Evolutionary conservation across 768 basidiomycete genomes (phyloP).

Genomic region (Hericium rajendrae): DNA sequence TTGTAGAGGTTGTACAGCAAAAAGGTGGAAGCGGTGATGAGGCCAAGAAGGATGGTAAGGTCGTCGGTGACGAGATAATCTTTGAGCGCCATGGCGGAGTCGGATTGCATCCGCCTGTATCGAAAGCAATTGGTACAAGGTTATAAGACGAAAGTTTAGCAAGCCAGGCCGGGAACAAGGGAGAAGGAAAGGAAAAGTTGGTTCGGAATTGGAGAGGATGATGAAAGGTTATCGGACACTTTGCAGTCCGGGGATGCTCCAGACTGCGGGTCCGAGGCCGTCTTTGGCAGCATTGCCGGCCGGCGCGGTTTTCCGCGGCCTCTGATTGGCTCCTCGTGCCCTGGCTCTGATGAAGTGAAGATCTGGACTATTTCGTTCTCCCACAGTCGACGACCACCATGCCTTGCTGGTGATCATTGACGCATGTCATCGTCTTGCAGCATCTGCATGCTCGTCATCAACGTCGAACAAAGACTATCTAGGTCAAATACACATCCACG

Average conservation of each 20-base stretch:
- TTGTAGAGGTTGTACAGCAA: slow-evolving; percentile 71
- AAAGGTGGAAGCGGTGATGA: slow-evolving; percentile 69
- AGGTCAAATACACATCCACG: not conserved
- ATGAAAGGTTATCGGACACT: not conserved
- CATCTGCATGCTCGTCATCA: no score
- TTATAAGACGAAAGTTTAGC: not conserved
- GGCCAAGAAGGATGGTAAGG: slow-evolving; percentile 64
- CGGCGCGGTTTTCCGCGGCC: not conserved
- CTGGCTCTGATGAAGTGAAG: not conserved
- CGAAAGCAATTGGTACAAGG: no score
- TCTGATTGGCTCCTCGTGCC: not conserved
- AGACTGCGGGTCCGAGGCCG: not conserved
- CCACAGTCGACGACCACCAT: not conserved
- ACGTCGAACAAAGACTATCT: not conserved
- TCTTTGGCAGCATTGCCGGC: not conserved
- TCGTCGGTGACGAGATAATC: slow-evolving; percentile 70
- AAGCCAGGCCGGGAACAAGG: not conserved
- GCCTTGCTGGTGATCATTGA: not conserved
- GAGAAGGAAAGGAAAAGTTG: not conserved
- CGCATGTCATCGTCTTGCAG: no score
- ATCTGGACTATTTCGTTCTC: not conserved
- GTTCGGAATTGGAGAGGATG: not conserved
- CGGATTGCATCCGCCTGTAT: not conserved
- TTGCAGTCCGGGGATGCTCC: no score
- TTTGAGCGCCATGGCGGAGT: slow-evolving; percentile 29